Percentiles rank a stretch among this genome's conserved stretches.
These are phyloP conservation scores for Flaveria sonorensis DNA, from an alignment of 129 eudicot genomes.

Conservation along the genomic window DNA sequence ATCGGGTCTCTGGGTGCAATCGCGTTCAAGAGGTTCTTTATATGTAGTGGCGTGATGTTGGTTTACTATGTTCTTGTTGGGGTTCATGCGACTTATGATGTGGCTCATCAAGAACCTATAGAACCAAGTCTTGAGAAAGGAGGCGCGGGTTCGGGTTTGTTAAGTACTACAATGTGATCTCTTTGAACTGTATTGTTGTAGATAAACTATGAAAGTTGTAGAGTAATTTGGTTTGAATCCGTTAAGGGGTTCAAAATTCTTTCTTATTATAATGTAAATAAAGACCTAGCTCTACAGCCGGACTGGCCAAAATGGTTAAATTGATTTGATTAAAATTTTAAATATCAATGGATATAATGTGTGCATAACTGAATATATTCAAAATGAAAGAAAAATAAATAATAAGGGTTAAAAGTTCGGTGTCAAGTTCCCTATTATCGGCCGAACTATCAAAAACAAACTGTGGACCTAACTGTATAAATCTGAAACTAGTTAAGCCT, in stretches of 20 bases:
- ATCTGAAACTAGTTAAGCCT: no score
- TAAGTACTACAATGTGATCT: background rate
- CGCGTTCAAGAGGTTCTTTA: slow-evolving; percentile 66
- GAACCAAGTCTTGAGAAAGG: slow-evolving; percentile 46
- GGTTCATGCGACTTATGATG: slow-evolving; percentile 83
- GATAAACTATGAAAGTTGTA: slow-evolving; percentile 4
- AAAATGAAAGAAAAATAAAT: no score
- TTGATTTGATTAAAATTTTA: no score
- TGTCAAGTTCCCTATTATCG: no score
- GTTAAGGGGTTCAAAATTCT: background rate
- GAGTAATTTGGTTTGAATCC: no score
- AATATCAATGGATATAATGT: no score
- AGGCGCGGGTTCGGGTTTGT: slow-evolving; percentile 14
- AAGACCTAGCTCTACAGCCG: no score
- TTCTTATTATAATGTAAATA: background rate
- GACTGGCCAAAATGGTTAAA: no score
- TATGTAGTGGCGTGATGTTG: slow-evolving; percentile 76
- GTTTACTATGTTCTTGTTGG: slow-evolving; percentile 75
- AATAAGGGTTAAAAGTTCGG: no score
- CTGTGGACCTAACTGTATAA: no score
- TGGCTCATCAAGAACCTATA: slow-evolving; percentile 50
- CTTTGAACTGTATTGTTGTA: background rate
- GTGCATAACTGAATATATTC: no score
- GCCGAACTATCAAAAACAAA: no score
- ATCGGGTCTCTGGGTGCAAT: slow-evolving; percentile 67